Evolutionary conservation across 106 monocot genomes (phyloP).

Genomic region (Triglochin maritima): DNA sequence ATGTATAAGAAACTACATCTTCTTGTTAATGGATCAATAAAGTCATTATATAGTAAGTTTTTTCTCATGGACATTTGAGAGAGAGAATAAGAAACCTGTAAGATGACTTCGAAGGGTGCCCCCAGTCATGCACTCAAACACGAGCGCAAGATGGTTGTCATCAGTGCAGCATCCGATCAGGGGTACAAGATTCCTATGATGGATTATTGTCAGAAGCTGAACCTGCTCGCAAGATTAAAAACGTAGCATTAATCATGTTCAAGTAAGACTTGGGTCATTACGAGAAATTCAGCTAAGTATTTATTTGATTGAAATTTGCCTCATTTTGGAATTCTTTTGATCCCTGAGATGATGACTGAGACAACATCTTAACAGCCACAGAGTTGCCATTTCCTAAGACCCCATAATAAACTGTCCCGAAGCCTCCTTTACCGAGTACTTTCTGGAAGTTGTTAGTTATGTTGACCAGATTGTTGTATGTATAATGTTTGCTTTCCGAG

Average conservation of each 20-base stretch:
- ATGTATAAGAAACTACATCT: no score
- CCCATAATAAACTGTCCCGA: slow-evolving; percentile 7
- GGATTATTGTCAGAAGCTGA: background rate
- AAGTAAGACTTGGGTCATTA: no score
- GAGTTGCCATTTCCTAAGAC: background rate
- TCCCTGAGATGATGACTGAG: background rate
- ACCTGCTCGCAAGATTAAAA: background rate
- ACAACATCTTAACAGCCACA: slow-evolving; percentile 14
- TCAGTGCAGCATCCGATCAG: background rate
- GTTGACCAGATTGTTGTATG: background rate
- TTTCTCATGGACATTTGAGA: no score
- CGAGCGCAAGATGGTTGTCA: background rate
- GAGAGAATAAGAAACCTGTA: background rate
- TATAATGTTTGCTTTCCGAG: background rate
- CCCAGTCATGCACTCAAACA: background rate
- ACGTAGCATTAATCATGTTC: no score
- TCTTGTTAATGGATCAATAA: no score
- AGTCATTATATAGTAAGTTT: background rate
- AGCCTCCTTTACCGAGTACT: slow-evolving; percentile 14
- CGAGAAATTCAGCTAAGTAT: no score
- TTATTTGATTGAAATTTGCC: background rate
- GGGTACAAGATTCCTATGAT: background rate
- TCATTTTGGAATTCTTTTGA: slow-evolving; percentile 9
- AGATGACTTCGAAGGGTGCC: background rate
- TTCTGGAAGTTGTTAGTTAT: slow-evolving; percentile 7